Evolutionary conservation across 805 yeast genomes (phyloP).

Genomic region (Candida arabinofermentans): DNA sequence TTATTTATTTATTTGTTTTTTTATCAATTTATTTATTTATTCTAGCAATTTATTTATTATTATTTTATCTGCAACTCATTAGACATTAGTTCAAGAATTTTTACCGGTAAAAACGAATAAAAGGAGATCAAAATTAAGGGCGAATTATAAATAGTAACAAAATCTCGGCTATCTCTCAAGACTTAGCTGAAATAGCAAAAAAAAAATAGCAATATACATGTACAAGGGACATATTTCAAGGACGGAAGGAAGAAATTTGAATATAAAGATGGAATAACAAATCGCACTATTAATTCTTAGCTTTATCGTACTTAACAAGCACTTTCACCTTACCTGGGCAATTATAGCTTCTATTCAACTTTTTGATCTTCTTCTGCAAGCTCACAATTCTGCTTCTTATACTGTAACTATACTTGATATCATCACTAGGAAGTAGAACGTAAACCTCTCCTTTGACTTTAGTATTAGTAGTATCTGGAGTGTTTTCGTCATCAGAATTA

Average conservation of each 20-base stretch:
- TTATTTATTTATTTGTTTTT: background rate
- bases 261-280: background rate
- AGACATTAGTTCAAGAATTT: too few species aligned
- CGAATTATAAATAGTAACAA: too few species aligned
- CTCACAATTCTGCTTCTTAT: slow-evolving; percentile 56
- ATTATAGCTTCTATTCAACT: slow-evolving; percentile 41
- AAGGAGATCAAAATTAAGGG: too few species aligned
- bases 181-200: too few species aligned
- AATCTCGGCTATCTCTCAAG: too few species aligned
- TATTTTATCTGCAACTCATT: too few species aligned
- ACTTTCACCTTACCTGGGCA: slow-evolving; percentile 49
- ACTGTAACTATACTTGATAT: slow-evolving; percentile 54
- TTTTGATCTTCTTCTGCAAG: slow-evolving; percentile 57
- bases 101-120: background rate
- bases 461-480: slow-evolving; percentile 31
- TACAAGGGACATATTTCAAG: too few species aligned
- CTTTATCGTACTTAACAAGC: slow-evolving; percentile 39
- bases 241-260: background rate
- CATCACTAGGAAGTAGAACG: slow-evolving; percentile 42
- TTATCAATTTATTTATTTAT: slow-evolving; percentile 7
- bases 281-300: background rate
- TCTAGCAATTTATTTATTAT: background rate
- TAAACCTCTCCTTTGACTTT: slow-evolving; percentile 25
- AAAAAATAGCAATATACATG: too few species aligned
- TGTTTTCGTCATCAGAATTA: slow-evolving; percentile 19